Evolutionary conservation across 1,139 yeast genomes (phyloP).

Genomic region (Zygosaccharomyces sapae): DNA sequence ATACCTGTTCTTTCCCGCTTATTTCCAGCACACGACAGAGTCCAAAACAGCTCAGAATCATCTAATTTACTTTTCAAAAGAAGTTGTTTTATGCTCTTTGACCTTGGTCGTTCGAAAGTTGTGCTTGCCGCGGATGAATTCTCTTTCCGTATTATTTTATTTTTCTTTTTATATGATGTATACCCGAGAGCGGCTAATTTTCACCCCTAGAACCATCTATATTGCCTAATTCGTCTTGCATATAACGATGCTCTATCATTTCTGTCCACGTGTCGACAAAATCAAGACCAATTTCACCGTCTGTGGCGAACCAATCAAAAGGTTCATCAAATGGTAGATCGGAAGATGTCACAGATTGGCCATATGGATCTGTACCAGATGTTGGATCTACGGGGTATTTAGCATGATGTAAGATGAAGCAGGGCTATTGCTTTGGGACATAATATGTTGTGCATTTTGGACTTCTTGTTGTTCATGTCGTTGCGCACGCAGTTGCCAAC

Average conservation of each 20-base stretch:
- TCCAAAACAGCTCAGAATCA: too few species aligned
- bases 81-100: too few species aligned
- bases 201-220: neutral
- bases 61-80: too few species aligned
- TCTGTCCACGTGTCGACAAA: constrained; percentile 89
- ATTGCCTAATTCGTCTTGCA: constrained; percentile 12
- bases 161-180: too few species aligned
- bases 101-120: too few species aligned
- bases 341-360: neutral
- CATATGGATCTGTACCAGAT: neutral
- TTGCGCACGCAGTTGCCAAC: too few species aligned
- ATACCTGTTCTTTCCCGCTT: too few species aligned
- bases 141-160: too few species aligned
- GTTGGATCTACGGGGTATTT: neutral
- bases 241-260: constrained; percentile 59
- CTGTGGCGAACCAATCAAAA: constrained; percentile 68
- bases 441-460: neutral
- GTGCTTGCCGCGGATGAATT: too few species aligned
- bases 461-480: too few species aligned
- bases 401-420: neutral
- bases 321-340: constrained; percentile 2
- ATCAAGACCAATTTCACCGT: constrained; percentile 66
- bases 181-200: neutral
- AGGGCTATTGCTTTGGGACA: neutral
- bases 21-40: too few species aligned